A percentile compares a stretch with the other conserved stretches of the same genome.
These are phyloP conservation scores for Candida awuae DNA, from an alignment of 805 yeast species.

Conservation along the genomic window DNA sequence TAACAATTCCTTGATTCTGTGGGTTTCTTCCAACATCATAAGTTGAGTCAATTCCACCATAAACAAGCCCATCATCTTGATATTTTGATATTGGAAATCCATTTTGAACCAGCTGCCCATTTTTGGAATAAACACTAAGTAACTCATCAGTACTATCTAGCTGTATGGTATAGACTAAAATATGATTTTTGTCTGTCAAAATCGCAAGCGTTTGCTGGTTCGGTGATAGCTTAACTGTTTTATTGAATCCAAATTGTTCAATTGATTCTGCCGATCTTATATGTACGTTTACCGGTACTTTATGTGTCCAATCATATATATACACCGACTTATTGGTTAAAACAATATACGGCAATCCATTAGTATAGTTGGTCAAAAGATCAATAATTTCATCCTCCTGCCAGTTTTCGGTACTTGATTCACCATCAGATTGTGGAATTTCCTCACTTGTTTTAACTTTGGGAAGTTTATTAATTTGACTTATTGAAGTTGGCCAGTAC, in stretches of 20 bases:
- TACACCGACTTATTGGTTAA: constrained; percentile 33
- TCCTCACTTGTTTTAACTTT: constrained; percentile 19
- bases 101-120: constrained; percentile 28
- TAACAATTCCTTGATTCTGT: constrained; percentile 15
- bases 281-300: constrained; percentile 42
- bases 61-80: constrained; percentile 6
- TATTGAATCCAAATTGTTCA: constrained; percentile 40
- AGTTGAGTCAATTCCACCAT: constrained; percentile 12
- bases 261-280: constrained; percentile 37
- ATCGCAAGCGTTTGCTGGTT: constrained; percentile 33
- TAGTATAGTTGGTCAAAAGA: constrained; percentile 5
- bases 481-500: constrained; percentile 29
- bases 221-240: constrained; percentile 30
- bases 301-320: constrained; percentile 34
- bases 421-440: constrained; percentile 9
- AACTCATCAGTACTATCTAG: constrained; percentile 26
- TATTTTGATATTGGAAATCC: constrained; percentile 19
- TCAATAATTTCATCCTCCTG: constrained; percentile 21
- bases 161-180: constrained; percentile 37
- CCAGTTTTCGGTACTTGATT: constrained; percentile 18
- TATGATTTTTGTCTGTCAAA: constrained; percentile 32
- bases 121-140: constrained; percentile 23
- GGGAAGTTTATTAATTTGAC: constrained; percentile 21
- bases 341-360: constrained; percentile 24
- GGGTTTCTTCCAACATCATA: constrained; percentile 2